Evolutionary conservation across 1,284 basidiomycete species (phyloP), one percentile per base, ranked within the genome.

Genomic region (Fomitopsis palustris): DNA sequence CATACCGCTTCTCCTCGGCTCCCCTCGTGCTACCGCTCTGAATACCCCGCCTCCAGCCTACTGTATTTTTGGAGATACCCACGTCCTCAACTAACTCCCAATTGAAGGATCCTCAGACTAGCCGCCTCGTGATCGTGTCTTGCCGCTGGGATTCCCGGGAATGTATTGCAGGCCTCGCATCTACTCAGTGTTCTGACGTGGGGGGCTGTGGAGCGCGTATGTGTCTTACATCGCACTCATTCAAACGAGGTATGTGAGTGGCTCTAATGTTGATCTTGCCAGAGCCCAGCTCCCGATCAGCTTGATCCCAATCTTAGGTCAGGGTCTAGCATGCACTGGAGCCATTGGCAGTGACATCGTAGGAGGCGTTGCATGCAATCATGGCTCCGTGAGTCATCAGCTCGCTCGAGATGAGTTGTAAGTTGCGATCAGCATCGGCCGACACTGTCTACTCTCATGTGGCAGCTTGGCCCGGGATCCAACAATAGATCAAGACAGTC

Each of bases 61-160:
- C 54, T 64, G 65, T 65, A 64, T 37, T 64, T 62, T 39, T 63
- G 64, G 64, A 63, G 61, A 68, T 64, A 67, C 64, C 64, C 62
- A 57, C 61, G 57, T 56, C 57, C 57, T 54, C 55, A 37, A 37
- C 45, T 47, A n/a, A 47, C 45, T 47, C 45, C 25, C 16, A n/a
- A n/a, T 45, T 56, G 14, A 35, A 35, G 33, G n/a, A 52, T 52
- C n/a, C 49, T 29, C 6, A 27, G 45, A 53, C 53, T 55, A 49
- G 58, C 51, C 56, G 7, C 41, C 41, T 33, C 31, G 31, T 52
- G 49, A 52, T 33, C 31, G 6, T 33, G 31, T 14, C 33, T 35
- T 52, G 16, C 49, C 31, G 49, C 49, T 52, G 49, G 41, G 41
- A 45, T 19, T n/a, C 45, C 45, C 14, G 12, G n/a, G 27, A 47